Percentiles rank a stretch among this genome's conserved stretches.
Evolutionary conservation across 225 moss, liverwort and hornwort genomes (phyloP).

Genomic region (Neckera pumila): DNA sequence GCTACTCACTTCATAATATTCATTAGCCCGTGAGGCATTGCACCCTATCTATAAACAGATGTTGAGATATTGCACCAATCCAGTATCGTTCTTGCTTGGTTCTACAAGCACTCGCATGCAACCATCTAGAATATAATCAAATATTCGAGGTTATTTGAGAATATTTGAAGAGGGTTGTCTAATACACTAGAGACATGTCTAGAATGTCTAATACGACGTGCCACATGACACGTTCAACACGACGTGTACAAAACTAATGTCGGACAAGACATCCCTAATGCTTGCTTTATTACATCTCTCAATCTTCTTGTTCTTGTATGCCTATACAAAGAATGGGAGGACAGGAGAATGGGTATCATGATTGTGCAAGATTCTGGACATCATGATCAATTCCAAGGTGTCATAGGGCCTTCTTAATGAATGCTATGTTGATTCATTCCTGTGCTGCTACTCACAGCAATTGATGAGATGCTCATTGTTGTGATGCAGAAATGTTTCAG

Average conservation of each 20-base stretch:
- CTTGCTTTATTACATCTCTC: neutral
- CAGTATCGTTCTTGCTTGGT: neutral
- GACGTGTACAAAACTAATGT: neutral
- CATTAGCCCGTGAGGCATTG: too few relatives aligned
- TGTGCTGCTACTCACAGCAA: neutral
- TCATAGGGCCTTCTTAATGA: neutral
- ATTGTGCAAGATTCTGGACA: neutral
- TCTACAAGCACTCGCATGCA: neutral
- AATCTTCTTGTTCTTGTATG: neutral
- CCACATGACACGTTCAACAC: neutral
- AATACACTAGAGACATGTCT: neutral
- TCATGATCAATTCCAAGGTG: neutral
- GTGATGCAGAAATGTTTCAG: conserved; percentile 38
- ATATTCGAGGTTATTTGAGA: neutral
- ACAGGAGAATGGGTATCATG: neutral
- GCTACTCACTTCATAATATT: too few relatives aligned
- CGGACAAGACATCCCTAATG: neutral
- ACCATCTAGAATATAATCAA: neutral
- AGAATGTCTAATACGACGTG: neutral
- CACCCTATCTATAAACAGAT: too few relatives aligned
- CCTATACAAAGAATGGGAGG: neutral
- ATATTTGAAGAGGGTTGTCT: neutral
- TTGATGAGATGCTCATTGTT: neutral
- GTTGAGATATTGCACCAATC: neutral
- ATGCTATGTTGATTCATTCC: neutral